phyloP scores from a whole-genome alignment of 176 grass and related monocot genomes.

The Eleusine indica region DNA sequence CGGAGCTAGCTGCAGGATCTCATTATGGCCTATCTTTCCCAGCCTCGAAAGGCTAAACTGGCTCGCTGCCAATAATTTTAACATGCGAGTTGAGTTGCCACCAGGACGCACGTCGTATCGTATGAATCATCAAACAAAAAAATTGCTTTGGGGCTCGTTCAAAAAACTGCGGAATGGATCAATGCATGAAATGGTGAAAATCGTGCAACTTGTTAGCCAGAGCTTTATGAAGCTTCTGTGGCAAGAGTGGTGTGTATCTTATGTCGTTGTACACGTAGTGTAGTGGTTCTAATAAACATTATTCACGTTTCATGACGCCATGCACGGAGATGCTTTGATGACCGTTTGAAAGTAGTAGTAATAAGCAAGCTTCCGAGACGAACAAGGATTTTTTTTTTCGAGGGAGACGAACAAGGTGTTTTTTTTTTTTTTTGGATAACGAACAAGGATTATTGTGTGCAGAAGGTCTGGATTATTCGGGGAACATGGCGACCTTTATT shows the following conservation, averaged over 20 bases:
- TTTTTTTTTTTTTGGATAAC: too few relatives aligned
- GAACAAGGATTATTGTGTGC: too few relatives aligned
- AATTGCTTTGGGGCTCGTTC: not conserved
- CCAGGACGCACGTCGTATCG: slow-evolving; percentile 27
- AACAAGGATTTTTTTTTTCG: too few relatives aligned
- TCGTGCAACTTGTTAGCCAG: not conserved
- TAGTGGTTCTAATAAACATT: too few relatives aligned
- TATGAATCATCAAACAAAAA: not conserved
- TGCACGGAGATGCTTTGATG: too few relatives aligned
- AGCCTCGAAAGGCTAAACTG: slow-evolving; percentile 55
- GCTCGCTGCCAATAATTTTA: slow-evolving; percentile 12
- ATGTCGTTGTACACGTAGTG: too few relatives aligned
- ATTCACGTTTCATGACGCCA: not conserved
- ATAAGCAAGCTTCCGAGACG: too few relatives aligned
- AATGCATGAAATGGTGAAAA: not conserved
- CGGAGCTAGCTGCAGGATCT: slow-evolving; percentile 1
- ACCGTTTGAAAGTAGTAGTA: too few relatives aligned
- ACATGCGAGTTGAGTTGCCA: not conserved
- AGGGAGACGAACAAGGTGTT: too few relatives aligned
- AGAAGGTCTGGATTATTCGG: too few relatives aligned
- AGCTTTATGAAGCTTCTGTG: not conserved
- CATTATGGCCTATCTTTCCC: slow-evolving; percentile 35
- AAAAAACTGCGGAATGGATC: not conserved
- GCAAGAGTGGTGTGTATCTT: not conserved
- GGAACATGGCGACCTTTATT: too few relatives aligned